Base-by-base conservation (phyloP, 306 rosid species). In the Amphicarpaea edgeworthii region DNA sequence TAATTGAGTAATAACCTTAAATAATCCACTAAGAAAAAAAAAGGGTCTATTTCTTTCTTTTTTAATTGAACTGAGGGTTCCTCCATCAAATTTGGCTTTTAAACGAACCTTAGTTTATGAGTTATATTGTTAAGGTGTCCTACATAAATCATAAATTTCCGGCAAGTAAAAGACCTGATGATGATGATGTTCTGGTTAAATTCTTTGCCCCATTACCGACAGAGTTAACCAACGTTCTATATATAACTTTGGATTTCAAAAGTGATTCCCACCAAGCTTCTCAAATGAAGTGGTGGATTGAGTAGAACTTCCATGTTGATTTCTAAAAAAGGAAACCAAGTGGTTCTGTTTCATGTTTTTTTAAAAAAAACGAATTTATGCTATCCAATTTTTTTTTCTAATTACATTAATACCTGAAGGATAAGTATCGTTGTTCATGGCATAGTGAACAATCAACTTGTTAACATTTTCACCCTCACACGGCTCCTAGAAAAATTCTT, bases 201-300 rank as follows among this genome's bases (percentile, higher is more conserved):
- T 77, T 55, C 62, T 17, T 43, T 68, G 50, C 42, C 62, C 62
- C 76, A 45, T 14, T 45, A 77, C 50, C 51, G 59, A 77, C 46
- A 70, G 47, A 54, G 32, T 26, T 76, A 45, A 45, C 62, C 71
- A 61, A 74, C 49, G 61, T 3, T 61, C 14, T 40, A 47, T 32
- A 7, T 45, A 34, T 0, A 45, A 60, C 61, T 45, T 3, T 19
- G 37, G 34, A 65, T 65, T 50, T 41, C 74, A 77, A 4, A 70
- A 42, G 65, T 21, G 55, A 66, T 66, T 77, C 59, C 74, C 67
- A 65, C 74, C 53, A 76, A 37, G 65, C 73, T 37, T 76, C 50
- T 54, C 47, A 77, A 60, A 34, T 60, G 43, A 43, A 38, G 54
- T 60, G 65, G 17, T 70, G 54, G 64, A 47, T 60, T 78, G 23